These are phyloP conservation scores for Colletotrichum sp. DNA, from an alignment of 2,329 filamentous ascomycete genomes.

Conservation along the genomic window DNA sequence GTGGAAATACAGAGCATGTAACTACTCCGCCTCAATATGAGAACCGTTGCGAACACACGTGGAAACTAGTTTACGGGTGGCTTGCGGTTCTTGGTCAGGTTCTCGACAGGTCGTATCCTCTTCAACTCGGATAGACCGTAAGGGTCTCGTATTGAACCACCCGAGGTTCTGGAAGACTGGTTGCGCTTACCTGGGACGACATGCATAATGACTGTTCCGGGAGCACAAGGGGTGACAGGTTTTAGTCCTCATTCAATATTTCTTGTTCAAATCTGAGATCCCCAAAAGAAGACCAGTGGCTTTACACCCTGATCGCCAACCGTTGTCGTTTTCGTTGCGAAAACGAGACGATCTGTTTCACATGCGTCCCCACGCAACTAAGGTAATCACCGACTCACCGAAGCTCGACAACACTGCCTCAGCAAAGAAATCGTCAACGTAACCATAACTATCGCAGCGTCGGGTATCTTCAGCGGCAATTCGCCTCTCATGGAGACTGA, in stretches of 20 bases:
- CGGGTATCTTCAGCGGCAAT: neutral
- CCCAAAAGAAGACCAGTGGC: neutral
- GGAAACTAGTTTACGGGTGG: neutral
- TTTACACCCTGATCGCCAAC: neutral
- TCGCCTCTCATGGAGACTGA: neutral
- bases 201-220: neutral
- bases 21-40: accelerated
- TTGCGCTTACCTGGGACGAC: accelerated
- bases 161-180: neutral
- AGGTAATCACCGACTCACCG: neutral
- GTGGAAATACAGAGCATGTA: neutral
- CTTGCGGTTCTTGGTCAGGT: neutral
- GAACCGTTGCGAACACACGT: neutral
- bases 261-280: neutral
- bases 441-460: neutral
- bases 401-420: neutral
- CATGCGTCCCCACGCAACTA: neutral
- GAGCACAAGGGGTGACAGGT: neutral
- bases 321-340: neutral
- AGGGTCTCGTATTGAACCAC: neutral
- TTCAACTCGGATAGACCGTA: neutral
- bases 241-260: neutral
- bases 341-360: neutral
- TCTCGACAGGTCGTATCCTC: neutral
- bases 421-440: neutral